A percentile compares a stretch with the other conserved stretches of the same genome.
phyloP scores from a whole-genome alignment of 495 filamentous ascomycete species.

The Lasiosphaeria ovina region DNA sequence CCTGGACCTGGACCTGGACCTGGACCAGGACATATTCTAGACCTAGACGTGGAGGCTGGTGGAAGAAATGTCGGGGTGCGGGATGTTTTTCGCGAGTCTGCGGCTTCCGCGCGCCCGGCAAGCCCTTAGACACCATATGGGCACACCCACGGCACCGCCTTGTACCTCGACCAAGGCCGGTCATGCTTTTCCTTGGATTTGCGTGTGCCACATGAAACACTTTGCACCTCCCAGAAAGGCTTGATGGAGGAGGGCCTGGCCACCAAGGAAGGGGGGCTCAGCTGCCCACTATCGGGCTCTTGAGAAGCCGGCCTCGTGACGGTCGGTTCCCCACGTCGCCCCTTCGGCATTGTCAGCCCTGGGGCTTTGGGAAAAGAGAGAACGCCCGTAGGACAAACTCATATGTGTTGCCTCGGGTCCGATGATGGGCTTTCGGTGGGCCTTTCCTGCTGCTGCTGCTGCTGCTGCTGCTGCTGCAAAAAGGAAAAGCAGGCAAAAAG shows the following conservation, averaged over 20 bases:
- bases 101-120: no score
- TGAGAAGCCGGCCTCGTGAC: constrained; percentile 24
- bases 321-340: constrained; percentile 8
- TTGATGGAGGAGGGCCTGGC: not conserved
- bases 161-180: not conserved
- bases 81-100: no score
- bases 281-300: constrained; percentile 29
- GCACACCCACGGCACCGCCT: no score
- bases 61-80: no score
- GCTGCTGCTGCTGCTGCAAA: constrained; percentile 1
- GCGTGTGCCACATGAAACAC: constrained; percentile 13
- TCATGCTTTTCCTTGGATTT: not conserved
- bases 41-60: no score
- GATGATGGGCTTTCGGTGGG: constrained; percentile 22
- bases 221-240: not conserved
- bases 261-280: constrained; percentile 20
- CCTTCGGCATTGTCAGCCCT: constrained; percentile 1
- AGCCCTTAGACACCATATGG: no score
- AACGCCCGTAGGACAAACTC: constrained; percentile 10
- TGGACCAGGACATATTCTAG: no score
- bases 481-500: not conserved
- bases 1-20: no score
- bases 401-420: constrained; percentile 16
- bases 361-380: constrained; percentile 11
- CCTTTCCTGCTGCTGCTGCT: constrained; percentile 1